Evolutionary conservation across 495 filamentous ascomycete genomes (phyloP), one percentile per base, ranked within the genome.

Genomic region (Acidomyces sp.): DNA sequence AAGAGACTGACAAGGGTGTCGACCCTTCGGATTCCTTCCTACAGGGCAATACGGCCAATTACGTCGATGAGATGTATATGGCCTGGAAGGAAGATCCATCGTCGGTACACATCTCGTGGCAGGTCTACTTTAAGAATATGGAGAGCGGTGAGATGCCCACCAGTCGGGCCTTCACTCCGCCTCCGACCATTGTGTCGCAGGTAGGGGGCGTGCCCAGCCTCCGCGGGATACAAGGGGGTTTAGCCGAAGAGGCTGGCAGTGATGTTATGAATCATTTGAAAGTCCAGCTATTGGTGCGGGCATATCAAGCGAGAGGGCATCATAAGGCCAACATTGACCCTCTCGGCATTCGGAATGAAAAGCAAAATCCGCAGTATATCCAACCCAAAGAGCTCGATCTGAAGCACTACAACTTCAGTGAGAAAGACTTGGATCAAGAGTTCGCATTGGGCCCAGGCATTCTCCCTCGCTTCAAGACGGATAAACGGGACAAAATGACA

Each of bases 61-160:
- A 97, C 64, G 80, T 97, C 61, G 90, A 97, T 62, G 90, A 93
- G 72, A 97, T 97, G 90, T 97, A 97, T 63, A 62, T 97, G 63
- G 74, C 82, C 52, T 97, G 90, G 90, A 93, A 88, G 67, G 70
- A 80, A 45, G 85, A 97, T 54, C 85, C 92, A 15, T 72, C 75
- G 49, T 92, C 82, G 62, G 90, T 97, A 31, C 90, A 97, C 64
- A 70, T 94, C 54, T 97, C 90, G 59, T 97, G 90, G 90, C 90
- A 95, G 67, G 80, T 88, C 50, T 97, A 97, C 75, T 97, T 97
- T 73, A 79, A 75, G 59, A 97, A 97, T 65, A 94, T 97, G 85
- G 90, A 97, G 66, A 78, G 75, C 43, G 90, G 92, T 60, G 83
- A 88, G 51, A 95, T 96, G 81, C 90, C 85, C 54, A 83, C 88